Conservation (phyloP, 257 asterid genomes). For the Penstemon eatonii region DNA sequence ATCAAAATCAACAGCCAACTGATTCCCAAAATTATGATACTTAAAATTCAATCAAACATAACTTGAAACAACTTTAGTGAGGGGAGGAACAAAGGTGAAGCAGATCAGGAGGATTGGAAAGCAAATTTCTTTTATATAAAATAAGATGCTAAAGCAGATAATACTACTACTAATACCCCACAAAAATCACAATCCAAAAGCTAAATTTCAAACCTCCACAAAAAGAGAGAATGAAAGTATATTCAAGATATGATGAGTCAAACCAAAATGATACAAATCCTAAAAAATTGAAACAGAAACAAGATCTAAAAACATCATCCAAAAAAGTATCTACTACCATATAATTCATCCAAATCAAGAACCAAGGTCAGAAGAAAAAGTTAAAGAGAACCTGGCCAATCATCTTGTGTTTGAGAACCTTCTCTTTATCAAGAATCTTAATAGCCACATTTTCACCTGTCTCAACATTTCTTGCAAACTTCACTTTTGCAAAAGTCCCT, state of each 20-base stretch:
- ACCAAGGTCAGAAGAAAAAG: background rate
- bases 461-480: constrained; percentile 57
- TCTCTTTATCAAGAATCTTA: constrained; percentile 68
- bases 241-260: background rate
- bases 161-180: background rate
- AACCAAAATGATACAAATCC: background rate
- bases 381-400: constrained; percentile 44
- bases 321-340: background rate
- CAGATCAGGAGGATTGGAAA: background rate
- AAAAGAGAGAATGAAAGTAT: background rate
- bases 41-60: background rate
- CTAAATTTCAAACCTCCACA: background rate
- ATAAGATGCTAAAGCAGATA: background rate
- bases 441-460: constrained; percentile 63
- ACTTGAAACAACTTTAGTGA: too few species aligned
- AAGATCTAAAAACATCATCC: background rate
- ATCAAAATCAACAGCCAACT: background rate
- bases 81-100: background rate
- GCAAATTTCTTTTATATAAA: background rate
- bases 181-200: background rate
- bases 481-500: constrained; percentile 67
- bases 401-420: constrained; percentile 69
- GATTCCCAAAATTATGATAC: background rate
- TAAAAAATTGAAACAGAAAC: background rate
- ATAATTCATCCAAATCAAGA: background rate